Evolutionary conservation across 1,139 yeast species (phyloP).

Genomic region (Debaryomyces nepalensis): DNA sequence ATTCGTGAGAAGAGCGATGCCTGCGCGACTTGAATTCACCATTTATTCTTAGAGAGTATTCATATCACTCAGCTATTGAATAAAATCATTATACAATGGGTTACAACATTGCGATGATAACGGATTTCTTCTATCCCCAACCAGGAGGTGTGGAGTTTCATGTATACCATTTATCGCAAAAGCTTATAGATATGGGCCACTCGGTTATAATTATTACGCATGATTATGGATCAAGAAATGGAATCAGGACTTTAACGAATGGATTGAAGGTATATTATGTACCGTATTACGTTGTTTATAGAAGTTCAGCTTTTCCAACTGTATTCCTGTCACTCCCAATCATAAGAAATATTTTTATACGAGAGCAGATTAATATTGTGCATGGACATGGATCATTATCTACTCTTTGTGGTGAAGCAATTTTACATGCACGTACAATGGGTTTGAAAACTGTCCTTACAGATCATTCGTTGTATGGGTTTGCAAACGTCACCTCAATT

Average conservation of each 20-base stretch:
- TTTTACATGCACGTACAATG: slow-evolving; percentile 90
- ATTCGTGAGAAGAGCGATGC: too few species aligned
- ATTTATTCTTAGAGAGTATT: background rate
- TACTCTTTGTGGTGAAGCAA: slow-evolving; percentile 85
- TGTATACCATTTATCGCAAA: slow-evolving; percentile 79
- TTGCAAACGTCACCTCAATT: slow-evolving; percentile 83
- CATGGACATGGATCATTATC: slow-evolving; percentile 96
- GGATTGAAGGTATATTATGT: slow-evolving; percentile 93
- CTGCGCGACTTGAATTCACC: too few species aligned
- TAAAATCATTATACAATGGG: slow-evolving; percentile 19
- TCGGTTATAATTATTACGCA: slow-evolving; percentile 91
- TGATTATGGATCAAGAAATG: slow-evolving; percentile 80
- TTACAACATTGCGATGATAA: slow-evolving; percentile 73
- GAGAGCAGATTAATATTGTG: slow-evolving; percentile 85
- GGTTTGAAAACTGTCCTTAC: slow-evolving; percentile 91
- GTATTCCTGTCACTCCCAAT: slow-evolving; percentile 89
- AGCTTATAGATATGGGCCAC: slow-evolving; percentile 83
- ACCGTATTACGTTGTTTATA: slow-evolving; percentile 76
- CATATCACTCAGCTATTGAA: background rate
- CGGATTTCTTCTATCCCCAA: slow-evolving; percentile 98
- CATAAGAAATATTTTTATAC: slow-evolving; percentile 77
- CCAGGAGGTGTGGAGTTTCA: slow-evolving; percentile 98
- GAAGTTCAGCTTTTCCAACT: slow-evolving; percentile 88
- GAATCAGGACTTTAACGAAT: slow-evolving; percentile 80
- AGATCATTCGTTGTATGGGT: slow-evolving; percentile 95